These are phyloP conservation scores for Candida gorgasii DNA, from an alignment of 805 yeast species.

Conservation along the genomic window DNA sequence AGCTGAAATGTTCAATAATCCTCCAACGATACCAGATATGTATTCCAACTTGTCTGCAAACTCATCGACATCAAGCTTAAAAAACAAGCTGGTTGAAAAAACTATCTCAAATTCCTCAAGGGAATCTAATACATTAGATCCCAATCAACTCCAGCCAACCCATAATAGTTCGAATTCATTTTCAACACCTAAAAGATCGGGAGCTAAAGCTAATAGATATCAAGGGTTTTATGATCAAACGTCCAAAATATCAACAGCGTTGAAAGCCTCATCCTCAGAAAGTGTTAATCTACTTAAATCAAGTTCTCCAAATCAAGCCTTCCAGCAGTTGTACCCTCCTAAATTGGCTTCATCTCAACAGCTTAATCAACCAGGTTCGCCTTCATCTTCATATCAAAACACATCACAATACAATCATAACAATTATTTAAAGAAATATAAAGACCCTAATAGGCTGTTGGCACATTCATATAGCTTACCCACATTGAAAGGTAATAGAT, in stretches of 20 bases:
- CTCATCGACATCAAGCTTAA: conserved; percentile 35
- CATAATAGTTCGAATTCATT: conserved; percentile 9
- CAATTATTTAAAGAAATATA: background rate
- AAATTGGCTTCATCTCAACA: background rate
- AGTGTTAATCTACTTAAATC: conserved; percentile 24
- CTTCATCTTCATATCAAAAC: background rate
- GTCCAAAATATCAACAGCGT: conserved; percentile 43
- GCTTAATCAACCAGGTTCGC: background rate
- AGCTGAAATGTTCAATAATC: conserved; percentile 22
- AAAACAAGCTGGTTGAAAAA: conserved; percentile 29
- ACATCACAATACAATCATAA: background rate
- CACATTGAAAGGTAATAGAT: conserved; percentile 18
- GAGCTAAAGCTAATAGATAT: conserved; percentile 48
- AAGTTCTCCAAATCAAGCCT: conserved; percentile 15
- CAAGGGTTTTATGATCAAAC: conserved; percentile 51
- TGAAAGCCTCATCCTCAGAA: conserved; percentile 32
- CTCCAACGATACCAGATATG: conserved; percentile 24
- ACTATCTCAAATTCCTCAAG: conserved; percentile 34
- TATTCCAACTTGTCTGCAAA: conserved; percentile 33
- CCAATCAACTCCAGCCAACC: background rate
- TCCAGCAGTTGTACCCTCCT: conserved; percentile 6
- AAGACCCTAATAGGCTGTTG: conserved; percentile 11
- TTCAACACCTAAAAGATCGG: conserved; percentile 31
- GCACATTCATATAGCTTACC: conserved; percentile 31
- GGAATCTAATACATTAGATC: conserved; percentile 20